Evolutionary conservation across 83 land plant species (phyloP).

Genomic region (Thuja plicata): DNA sequence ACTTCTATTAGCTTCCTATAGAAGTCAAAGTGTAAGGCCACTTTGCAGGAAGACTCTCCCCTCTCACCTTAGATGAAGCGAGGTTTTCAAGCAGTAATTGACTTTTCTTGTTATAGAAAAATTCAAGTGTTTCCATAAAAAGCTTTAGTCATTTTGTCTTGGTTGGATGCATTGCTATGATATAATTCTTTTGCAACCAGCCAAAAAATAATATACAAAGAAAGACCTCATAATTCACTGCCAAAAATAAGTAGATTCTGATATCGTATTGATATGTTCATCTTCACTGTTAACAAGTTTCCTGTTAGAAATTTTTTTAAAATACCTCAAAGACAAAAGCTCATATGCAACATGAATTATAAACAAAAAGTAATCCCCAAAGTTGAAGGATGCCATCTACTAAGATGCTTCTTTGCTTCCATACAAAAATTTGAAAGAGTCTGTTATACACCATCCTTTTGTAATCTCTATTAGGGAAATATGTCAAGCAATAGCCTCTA

Average conservation of each 20-base stretch:
- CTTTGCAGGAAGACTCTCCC: background rate
- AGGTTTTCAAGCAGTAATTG: background rate
- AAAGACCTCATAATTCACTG: background rate
- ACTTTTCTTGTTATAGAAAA: background rate
- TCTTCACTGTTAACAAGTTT: background rate
- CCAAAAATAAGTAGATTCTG: background rate
- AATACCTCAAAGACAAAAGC: background rate
- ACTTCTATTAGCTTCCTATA: too few relatives aligned
- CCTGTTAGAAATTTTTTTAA: background rate
- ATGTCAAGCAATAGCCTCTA: too few relatives aligned
- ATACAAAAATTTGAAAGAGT: too few relatives aligned
- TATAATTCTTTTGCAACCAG: background rate
- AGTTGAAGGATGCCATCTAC: background rate
- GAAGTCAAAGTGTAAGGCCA: too few relatives aligned
- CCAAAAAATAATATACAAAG: too few relatives aligned
- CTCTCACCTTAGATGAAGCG: background rate
- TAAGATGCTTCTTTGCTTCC: too few relatives aligned
- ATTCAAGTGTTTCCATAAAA: background rate
- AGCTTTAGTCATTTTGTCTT: background rate
- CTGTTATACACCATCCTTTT: too few relatives aligned
- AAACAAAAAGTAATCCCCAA: background rate
- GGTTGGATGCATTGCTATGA: background rate
- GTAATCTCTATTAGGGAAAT: too few relatives aligned
- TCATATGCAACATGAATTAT: background rate
- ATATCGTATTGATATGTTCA: background rate